Percentiles rank a stretch among this genome's conserved stretches.
Conservation (phyloP, 1,284 basidiomycete genomes). For the Papiliotrema terrestris region DNA sequence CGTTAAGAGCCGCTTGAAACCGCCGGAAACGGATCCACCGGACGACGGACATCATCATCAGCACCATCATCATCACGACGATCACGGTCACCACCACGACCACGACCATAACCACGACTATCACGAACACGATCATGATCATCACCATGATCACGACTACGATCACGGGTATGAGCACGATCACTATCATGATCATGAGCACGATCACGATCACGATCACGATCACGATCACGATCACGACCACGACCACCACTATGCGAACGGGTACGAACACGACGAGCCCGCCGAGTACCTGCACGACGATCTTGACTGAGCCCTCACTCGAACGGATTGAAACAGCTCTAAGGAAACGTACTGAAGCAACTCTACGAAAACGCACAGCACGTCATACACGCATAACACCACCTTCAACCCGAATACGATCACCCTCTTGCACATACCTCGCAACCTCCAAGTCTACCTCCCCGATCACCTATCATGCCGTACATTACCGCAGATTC, state of each 20-base stretch:
- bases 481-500: too few relatives aligned
- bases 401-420: too few relatives aligned
- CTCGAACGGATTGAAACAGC: too few relatives aligned
- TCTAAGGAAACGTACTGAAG: too few relatives aligned
- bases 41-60: constrained; percentile 1
- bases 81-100: constrained; percentile 4
- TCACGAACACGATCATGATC: constrained; percentile 2
- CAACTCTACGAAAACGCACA: too few relatives aligned
- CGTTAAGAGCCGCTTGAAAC: constrained; percentile 8
- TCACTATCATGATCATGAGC: constrained; percentile 2
- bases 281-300: too few relatives aligned
- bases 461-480: too few relatives aligned
- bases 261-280: background rate
- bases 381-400: too few relatives aligned
- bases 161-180: constrained; percentile 10
- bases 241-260: constrained; percentile 9
- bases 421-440: too few relatives aligned
- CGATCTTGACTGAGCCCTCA: background rate
- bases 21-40: constrained; percentile 9
- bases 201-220: constrained; percentile 8
- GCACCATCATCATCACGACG: constrained; percentile 3
- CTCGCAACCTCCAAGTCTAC: too few relatives aligned
- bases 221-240: constrained; percentile 3
- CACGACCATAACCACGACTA: constrained; percentile 1
- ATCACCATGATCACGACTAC: constrained; percentile 8